Conservation (phyloP, 805 yeast genomes). For the Metschnikowia orientalis region DNA sequence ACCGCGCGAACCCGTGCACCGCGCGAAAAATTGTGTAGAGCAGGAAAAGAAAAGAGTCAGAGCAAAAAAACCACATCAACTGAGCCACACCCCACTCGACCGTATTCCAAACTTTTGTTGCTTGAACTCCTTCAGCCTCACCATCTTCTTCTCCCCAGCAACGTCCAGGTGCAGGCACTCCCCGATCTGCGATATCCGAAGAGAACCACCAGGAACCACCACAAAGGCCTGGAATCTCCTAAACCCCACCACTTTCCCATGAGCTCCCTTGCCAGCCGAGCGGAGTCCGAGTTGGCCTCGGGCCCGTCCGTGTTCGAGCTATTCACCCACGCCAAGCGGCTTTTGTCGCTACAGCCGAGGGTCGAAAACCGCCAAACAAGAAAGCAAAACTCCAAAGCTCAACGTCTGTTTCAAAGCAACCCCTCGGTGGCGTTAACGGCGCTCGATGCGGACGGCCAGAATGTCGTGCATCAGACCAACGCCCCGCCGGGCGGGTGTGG, state of each 20-base stretch:
- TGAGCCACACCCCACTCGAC: no score
- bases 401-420: conserved; percentile 14
- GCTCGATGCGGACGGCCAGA: background rate
- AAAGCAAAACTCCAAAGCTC: conserved; percentile 29
- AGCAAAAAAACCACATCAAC: no score
- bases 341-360: conserved; percentile 35
- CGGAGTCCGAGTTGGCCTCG: conserved; percentile 11
- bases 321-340: conserved; percentile 38
- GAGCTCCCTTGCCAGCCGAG: conserved; percentile 5
- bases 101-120: no score
- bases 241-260: no score
- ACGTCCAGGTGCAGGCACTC: no score
- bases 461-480: conserved; percentile 1
- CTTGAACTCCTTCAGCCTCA: no score
- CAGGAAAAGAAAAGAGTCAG: no score
- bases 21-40: no score
- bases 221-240: no score
- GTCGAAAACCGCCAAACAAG: conserved; percentile 37
- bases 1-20: conserved; percentile 1
- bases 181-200: no score
- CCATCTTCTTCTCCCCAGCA: no score
- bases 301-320: conserved; percentile 39
- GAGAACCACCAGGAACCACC: no score
- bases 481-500: background rate
- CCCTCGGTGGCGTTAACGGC: conserved; percentile 2